Evolutionary conservation across 192 early-diverging fungal species (phyloP).

Genomic region (Podila minutissima): DNA sequence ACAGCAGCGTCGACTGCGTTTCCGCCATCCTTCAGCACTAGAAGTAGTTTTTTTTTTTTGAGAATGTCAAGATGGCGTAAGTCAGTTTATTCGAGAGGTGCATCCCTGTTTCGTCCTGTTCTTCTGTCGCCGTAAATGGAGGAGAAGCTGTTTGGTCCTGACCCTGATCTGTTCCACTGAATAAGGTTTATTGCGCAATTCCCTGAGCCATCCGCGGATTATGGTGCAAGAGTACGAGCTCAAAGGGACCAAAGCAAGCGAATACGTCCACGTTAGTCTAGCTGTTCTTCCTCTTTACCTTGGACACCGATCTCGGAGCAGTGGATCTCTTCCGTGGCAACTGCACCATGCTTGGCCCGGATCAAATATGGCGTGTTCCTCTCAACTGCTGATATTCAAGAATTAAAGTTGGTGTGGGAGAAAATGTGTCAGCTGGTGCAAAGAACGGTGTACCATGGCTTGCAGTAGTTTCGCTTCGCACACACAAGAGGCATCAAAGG

Average conservation of each 20-base stretch:
- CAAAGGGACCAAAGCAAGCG: too few relatives aligned
- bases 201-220: not conserved
- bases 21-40: conserved; percentile 84
- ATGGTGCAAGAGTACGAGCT: too few relatives aligned
- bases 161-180: too few relatives aligned
- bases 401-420: conserved; percentile 5
- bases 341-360: conserved; percentile 65
- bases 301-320: conserved; percentile 78
- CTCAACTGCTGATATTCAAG: conserved; percentile 9
- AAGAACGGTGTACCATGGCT: too few relatives aligned
- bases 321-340: conserved; percentile 73
- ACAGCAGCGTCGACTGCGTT: conserved; percentile 91
- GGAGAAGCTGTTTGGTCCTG: too few relatives aligned
- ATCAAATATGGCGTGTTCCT: conserved; percentile 39
- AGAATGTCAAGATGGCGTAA: too few relatives aligned
- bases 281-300: conserved; percentile 33
- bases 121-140: too few relatives aligned
- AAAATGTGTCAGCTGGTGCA: not conserved
- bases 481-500: too few relatives aligned
- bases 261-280: too few relatives aligned
- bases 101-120: too few relatives aligned
- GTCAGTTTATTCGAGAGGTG: too few relatives aligned
- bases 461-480: too few relatives aligned
- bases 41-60: not conserved
- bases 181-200: conserved; percentile 4